Evolutionary conservation across 2,329 filamentous ascomycete genomes (phyloP), one percentile per base, ranked within the genome.

Genomic region (Neurospora sp.): DNA sequence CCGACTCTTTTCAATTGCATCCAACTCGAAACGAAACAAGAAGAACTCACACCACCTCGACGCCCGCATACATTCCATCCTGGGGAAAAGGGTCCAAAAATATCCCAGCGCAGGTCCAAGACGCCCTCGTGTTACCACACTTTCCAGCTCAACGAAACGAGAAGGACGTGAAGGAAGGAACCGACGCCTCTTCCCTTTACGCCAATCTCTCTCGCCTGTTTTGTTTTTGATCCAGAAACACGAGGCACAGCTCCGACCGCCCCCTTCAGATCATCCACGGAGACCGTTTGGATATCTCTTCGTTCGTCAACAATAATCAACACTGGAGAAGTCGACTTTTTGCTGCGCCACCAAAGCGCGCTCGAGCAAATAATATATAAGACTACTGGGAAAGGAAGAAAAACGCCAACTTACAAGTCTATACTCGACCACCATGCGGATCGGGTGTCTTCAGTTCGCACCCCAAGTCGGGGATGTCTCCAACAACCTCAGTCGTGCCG

Each of bases 381-480:
- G 7, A n/a, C 52, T 0, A 28, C 15, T 1, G 52, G 28, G 52
- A 62, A 62, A 36, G 28, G 5, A 62, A 33, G 8, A 36, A 3
- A 33, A 62, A 36, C 23, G n/a, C 5, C 52, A 62, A 62, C 52
- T 33, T 10, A 36, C 52, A 33, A 33, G 8, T 36, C 52, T 33
- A 62, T 62, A 33, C 28, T 62, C 52, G 13, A 36, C 33, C 70
- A 75, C 67, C 69, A 76, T 76, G 75, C 71, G 72, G 39, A 76
- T 76, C 66, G 91, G 83, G 0, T 91, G 89, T 71, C 81, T 93
- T 11, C 91, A 95, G 78, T 93, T 94, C 72, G 86, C 88, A 52
- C 90, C 91, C n/a, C 84, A 89, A 76, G 85, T 94, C 58, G 91
- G 90, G 68, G 86, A 91, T 70, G 81, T 92, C 23, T 80, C 90